Conservation (phyloP, 129 eudicot species). For the Tanacetum coccineum region DNA sequence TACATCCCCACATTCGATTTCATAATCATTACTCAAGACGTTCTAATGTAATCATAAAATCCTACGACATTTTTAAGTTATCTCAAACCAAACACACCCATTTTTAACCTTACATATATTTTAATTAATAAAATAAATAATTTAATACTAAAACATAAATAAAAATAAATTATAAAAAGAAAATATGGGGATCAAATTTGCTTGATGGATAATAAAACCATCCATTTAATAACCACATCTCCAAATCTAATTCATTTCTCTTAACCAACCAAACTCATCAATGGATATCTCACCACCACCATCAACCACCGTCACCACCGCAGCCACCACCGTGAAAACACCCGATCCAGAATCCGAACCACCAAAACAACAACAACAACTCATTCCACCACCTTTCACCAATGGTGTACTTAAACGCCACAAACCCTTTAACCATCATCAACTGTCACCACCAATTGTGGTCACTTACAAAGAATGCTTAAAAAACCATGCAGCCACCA, state of each 20-base stretch:
- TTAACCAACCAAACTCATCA: constrained; percentile 24
- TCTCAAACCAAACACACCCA: too few relatives aligned
- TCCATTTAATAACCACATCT: constrained; percentile 27
- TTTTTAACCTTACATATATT: too few relatives aligned
- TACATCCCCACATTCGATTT: constrained; percentile 26
- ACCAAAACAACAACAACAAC: constrained; percentile 33
- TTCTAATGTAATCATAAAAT: background rate
- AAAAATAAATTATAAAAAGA: background rate
- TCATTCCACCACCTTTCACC: constrained; percentile 28
- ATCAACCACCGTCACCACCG: constrained; percentile 16
- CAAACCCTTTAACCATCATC: constrained; percentile 34
- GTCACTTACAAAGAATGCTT: constrained; percentile 71
- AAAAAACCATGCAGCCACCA: constrained; percentile 55
- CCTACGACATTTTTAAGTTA: too few relatives aligned
- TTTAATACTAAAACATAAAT: too few relatives aligned
- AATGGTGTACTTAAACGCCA: constrained; percentile 65
- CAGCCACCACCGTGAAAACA: constrained; percentile 42
- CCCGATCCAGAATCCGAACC: constrained; percentile 56
- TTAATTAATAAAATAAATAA: too few relatives aligned
- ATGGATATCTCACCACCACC: constrained; percentile 30
- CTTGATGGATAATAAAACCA: constrained; percentile 33
- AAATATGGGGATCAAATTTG: constrained; percentile 15
- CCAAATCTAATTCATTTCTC: constrained; percentile 30
- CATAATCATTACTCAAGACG: constrained; percentile 14
- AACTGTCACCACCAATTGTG: constrained; percentile 36